These are phyloP conservation scores for Drechslerella coelobrocha DNA, from an alignment of 2,329 filamentous ascomycete species.

Conservation along the genomic window DNA sequence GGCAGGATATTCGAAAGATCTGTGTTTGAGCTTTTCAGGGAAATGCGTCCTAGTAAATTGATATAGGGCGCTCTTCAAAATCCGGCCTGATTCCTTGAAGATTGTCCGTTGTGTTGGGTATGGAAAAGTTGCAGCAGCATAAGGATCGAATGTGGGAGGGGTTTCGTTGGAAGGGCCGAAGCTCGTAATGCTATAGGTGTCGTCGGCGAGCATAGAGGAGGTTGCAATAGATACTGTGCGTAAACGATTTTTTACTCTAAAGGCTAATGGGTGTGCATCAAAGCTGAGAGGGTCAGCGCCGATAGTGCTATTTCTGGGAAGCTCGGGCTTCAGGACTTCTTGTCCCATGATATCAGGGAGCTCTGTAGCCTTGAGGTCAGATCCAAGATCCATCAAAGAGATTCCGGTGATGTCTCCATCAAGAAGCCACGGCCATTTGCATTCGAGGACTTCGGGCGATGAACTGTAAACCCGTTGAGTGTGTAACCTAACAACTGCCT, in stretches of 20 bases:
- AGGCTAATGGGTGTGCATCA: background rate
- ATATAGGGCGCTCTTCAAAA: constrained; percentile 30
- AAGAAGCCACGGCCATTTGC: constrained; percentile 34
- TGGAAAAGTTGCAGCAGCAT: constrained; percentile 26
- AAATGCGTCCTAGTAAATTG: constrained; percentile 27
- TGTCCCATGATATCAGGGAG: background rate
- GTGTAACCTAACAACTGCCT: constrained; percentile 17
- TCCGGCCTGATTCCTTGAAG: constrained; percentile 31
- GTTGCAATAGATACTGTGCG: background rate
- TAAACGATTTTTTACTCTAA: background rate
- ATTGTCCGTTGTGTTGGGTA: constrained; percentile 35
- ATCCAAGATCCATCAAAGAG: background rate
- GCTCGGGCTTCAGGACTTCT: background rate
- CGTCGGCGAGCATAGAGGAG: constrained; percentile 7
- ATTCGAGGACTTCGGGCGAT: background rate
- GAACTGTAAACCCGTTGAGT: constrained; percentile 20
- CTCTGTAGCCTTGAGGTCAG: background rate
- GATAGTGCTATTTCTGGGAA: background rate
- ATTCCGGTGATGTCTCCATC: constrained; percentile 11
- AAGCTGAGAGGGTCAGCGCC: background rate
- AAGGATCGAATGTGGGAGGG: constrained; percentile 10
- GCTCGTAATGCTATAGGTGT: constrained; percentile 15
- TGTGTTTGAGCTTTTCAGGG: constrained; percentile 20
- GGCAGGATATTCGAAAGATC: constrained; percentile 18
- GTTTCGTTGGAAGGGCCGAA: constrained; percentile 11